These are phyloP conservation scores for Colletotrichum magnum DNA, from an alignment of 2,329 filamentous ascomycete genomes.

Conservation along the genomic window DNA sequence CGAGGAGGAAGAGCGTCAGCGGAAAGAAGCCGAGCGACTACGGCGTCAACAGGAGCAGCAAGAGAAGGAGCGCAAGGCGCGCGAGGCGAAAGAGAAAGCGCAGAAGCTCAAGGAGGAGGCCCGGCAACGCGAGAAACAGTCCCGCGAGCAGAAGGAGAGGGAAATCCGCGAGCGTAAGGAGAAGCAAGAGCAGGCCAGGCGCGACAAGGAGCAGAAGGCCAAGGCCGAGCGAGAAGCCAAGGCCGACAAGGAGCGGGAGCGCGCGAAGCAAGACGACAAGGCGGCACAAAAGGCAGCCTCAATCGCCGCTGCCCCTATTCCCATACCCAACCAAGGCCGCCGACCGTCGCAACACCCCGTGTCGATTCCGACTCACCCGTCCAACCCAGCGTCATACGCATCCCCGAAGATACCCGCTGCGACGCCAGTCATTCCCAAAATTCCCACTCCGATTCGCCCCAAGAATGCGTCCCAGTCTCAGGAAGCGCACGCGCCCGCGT, in stretches of 20 bases:
- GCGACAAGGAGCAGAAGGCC: constrained; percentile 64
- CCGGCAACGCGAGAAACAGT: constrained; percentile 83
- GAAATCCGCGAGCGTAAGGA: constrained; percentile 71
- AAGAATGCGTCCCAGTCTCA: constrained; percentile 88
- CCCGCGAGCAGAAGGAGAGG: constrained; percentile 76
- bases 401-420: constrained; percentile 86
- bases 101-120: constrained; percentile 89
- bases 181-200: constrained; percentile 71
- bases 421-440: constrained; percentile 86
- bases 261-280: constrained; percentile 59
- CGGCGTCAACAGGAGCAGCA: constrained; percentile 86
- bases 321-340: constrained; percentile 58
- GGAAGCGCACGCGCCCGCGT: constrained; percentile 77
- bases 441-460: constrained; percentile 82
- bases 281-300: constrained; percentile 55
- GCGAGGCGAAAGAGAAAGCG: constrained; percentile 72
- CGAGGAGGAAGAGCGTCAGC: constrained; percentile 87
- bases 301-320: constrained; percentile 54
- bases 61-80: constrained; percentile 87
- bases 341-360: constrained; percentile 54
- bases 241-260: constrained; percentile 56
- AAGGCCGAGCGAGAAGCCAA: constrained; percentile 50
- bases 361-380: constrained; percentile 66
- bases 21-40: constrained; percentile 88
- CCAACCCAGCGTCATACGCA: constrained; percentile 70